A percentile compares a stretch with the other conserved stretches of the same genome.
These are phyloP conservation scores for Dillenia turbinata DNA, from an alignment of 164 flowering plant genomes.

Conservation along the genomic window DNA sequence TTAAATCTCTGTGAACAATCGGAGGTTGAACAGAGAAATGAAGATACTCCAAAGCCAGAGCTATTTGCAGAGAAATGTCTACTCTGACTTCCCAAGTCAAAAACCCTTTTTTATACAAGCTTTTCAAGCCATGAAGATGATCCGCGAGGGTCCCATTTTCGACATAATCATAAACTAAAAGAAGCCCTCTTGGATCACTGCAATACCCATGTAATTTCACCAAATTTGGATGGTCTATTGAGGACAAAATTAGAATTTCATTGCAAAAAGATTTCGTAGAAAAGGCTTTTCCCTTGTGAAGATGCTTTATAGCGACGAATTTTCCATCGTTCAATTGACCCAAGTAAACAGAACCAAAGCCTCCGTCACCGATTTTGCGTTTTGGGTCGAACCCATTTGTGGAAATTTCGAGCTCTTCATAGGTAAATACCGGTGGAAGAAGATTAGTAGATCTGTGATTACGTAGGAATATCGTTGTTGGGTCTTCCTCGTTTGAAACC, in stretches of 20 bases:
- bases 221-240: slow-evolving; percentile 69
- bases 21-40: slow-evolving; percentile 64
- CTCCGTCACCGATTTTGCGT: slow-evolving; percentile 87
- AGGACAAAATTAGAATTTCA: slow-evolving; percentile 74
- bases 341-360: slow-evolving; percentile 84
- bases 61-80: slow-evolving; percentile 69
- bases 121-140: slow-evolving; percentile 67
- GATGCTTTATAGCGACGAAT: slow-evolving; percentile 74
- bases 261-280: slow-evolving; percentile 72
- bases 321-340: slow-evolving; percentile 60
- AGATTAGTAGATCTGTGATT: slow-evolving; percentile 58
- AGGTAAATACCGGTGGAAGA: slow-evolving; percentile 81
- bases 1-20: slow-evolving; percentile 85
- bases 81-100: slow-evolving; percentile 59
- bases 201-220: slow-evolving; percentile 90
- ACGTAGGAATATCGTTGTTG: slow-evolving; percentile 51
- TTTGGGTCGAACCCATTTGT: slow-evolving; percentile 69
- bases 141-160: slow-evolving; percentile 90
- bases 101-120: slow-evolving; percentile 19
- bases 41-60: slow-evolving; percentile 71
- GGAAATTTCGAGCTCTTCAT: slow-evolving; percentile 73
- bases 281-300: slow-evolving; percentile 43
- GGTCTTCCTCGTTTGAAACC: slow-evolving; percentile 43
- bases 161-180: slow-evolving; percentile 79
- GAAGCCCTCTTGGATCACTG: slow-evolving; percentile 76